These are phyloP conservation scores for Cadophora luteo-olivacea DNA, from an alignment of 2,329 filamentous ascomycete genomes.

Conservation along the genomic window DNA sequence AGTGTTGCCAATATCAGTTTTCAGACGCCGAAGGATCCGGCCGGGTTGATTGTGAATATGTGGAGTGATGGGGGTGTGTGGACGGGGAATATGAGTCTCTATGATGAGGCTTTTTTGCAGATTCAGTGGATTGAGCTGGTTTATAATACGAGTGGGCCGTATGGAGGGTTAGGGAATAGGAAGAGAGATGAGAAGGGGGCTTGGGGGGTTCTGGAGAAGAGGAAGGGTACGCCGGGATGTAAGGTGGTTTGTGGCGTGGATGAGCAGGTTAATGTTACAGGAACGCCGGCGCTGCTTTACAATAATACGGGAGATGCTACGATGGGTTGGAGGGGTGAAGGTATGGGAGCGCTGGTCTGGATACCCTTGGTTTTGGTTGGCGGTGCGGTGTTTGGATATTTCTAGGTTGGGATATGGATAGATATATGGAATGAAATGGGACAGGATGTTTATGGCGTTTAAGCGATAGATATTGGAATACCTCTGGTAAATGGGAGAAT, in stretches of 20 bases:
- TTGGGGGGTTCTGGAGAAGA: conserved; percentile 31
- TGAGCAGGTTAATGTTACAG: conserved; percentile 37
- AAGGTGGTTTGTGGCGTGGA: conserved; percentile 41
- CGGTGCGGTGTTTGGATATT: conserved; percentile 26
- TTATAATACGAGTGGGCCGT: conserved; percentile 40
- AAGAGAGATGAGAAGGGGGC: conserved; percentile 29
- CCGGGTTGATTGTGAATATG: conserved; percentile 42
- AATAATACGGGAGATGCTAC: conserved; percentile 34
- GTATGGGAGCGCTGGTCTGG: conserved; percentile 28
- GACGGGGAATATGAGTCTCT: conserved; percentile 42
- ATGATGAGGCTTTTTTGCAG: conserved; percentile 41
- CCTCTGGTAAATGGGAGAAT: not conserved
- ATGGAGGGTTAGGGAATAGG: conserved; percentile 22
- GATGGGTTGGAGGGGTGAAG: conserved; percentile 27
- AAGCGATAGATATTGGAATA: not conserved
- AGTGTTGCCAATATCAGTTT: conserved; percentile 39
- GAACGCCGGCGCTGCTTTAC: conserved; percentile 38
- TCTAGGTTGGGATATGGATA: conserved; percentile 7
- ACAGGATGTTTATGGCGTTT: not conserved
- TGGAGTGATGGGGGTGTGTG: conserved; percentile 44
- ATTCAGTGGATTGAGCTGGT: conserved; percentile 45
- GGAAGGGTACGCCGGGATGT: conserved; percentile 37
- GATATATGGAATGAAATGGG: not conserved
- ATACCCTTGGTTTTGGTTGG: conserved; percentile 31
- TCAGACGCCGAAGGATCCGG: conserved; percentile 39